These are phyloP conservation scores for Diplocarpon mali DNA, from an alignment of 2,329 filamentous ascomycete species.

Conservation along the genomic window DNA sequence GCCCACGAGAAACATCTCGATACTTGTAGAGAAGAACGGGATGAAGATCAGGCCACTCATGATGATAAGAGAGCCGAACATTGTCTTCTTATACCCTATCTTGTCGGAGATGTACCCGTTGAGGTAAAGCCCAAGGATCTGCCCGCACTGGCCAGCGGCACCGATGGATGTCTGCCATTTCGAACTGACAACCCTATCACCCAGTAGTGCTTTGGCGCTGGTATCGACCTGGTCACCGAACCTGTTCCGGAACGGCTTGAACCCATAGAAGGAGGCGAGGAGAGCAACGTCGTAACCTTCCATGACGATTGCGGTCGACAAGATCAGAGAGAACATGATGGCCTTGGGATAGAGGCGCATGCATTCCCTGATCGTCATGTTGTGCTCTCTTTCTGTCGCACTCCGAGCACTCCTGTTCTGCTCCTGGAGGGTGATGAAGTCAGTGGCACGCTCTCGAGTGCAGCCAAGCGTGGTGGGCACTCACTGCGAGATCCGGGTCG, in stretches of 20 bases:
- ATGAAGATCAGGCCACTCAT: conserved; percentile 36
- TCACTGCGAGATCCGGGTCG: conserved; percentile 3
- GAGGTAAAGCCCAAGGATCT: conserved; percentile 3
- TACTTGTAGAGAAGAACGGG: conserved; percentile 33
- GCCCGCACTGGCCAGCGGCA: conserved; percentile 1
- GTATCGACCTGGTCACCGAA: conserved; percentile 5
- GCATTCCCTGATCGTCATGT: conserved; percentile 5
- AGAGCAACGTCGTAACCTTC: conserved; percentile 7
- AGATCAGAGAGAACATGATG: conserved; percentile 1
- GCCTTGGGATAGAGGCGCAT: conserved; percentile 6
- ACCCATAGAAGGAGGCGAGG: conserved; percentile 5
- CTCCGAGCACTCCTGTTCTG: conserved; percentile 3
- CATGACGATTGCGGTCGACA: conserved; percentile 5
- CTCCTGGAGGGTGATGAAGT: background rate
- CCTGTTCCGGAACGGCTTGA: conserved; percentile 5
- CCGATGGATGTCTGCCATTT: conserved; percentile 5
- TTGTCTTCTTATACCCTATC: conserved; percentile 7
- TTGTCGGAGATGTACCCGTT: conserved; percentile 5
- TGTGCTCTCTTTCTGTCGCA: conserved; percentile 5
- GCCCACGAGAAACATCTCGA: conserved; percentile 31
- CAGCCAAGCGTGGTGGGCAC: background rate
- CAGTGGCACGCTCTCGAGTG: background rate
- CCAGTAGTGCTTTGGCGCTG: background rate
- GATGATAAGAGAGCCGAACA: conserved; percentile 4
- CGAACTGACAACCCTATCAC: conserved; percentile 4